Percentiles rank a stretch among this genome's conserved stretches.
These are phyloP conservation scores for Metschnikowia gruessii DNA, from an alignment of 805 yeast genomes.

Conservation along the genomic window DNA sequence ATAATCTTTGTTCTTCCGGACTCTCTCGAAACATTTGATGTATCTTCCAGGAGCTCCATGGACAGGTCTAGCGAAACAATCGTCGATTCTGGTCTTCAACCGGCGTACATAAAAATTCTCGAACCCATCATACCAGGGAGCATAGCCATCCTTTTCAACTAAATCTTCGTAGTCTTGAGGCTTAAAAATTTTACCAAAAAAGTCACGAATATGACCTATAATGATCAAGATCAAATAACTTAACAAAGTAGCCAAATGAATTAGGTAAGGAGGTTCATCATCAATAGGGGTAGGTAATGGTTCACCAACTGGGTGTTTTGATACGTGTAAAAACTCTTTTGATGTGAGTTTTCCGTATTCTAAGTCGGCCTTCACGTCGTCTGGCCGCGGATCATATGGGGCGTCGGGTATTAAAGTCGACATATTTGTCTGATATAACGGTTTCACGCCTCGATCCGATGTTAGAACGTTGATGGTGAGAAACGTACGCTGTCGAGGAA, in stretches of 20 bases:
- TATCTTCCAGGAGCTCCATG: conserved; percentile 96
- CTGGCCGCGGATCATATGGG: conserved; percentile 34
- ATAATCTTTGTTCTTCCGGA: conserved; percentile 62
- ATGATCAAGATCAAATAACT: conserved; percentile 81
- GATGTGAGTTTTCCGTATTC: conserved; percentile 75
- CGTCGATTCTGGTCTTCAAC: conserved; percentile 85
- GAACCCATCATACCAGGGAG: conserved; percentile 93
- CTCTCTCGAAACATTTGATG: conserved; percentile 77
- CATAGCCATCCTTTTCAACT: conserved; percentile 80
- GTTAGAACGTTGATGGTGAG: neutral
- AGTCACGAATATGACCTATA: conserved; percentile 89
- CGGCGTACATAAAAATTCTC: conserved; percentile 93
- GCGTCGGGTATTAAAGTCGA: conserved; percentile 37
- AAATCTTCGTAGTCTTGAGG: conserved; percentile 64
- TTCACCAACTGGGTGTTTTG: conserved; percentile 53
- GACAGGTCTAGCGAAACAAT: conserved; percentile 94
- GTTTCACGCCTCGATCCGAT: neutral
- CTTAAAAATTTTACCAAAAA: conserved; percentile 71
- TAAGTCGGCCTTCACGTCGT: conserved; percentile 42
- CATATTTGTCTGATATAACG: conserved; percentile 7
- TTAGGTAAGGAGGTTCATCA: conserved; percentile 85
- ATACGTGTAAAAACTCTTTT: conserved; percentile 59
- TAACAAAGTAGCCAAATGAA: conserved; percentile 77
- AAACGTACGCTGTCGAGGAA: neutral
- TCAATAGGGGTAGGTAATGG: conserved; percentile 61